Evolutionary conservation across 331 rosid genomes (phyloP), one percentile per base, ranked within the genome.

Genomic region (Arachis monticola): DNA sequence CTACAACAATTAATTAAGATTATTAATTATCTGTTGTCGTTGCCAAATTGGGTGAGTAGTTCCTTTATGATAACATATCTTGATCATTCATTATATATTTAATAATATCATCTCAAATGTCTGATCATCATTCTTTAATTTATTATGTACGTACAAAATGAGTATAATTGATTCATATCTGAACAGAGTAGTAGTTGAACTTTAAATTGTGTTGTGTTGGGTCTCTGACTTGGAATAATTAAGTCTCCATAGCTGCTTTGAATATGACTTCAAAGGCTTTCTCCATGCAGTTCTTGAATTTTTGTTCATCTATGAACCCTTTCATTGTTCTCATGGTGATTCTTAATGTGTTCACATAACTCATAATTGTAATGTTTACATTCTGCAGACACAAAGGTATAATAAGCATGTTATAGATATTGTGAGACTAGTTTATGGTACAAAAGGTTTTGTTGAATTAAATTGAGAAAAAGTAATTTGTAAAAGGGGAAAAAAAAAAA

Each of bases 331-430:
- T 67, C 38, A 87, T 22, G 41, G 84, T 67, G 69, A 90, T 14
- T 66, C 83, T 84, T 52, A 90, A 7, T 10, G 53, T 50, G 56
- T 70, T 82, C 88, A 82, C 85, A 8, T 90, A 87, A 61, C 89
- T 90, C 46, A 84, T 42, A 3, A 87, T 27, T 30, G 92, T 17
- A 9, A 86, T 62, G 32, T 8, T 56, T 46, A 86, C 51, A 67
- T 83, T 82, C 91, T 90, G 87, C 71, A 79, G 60, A 9, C 63
- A 60, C 40, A 60, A 0, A 45, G 3, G 9, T 42, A 35, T 35
- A n/a, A n/a, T n/a, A 64, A 41, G 22, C 38, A 32, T 64, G 69
- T 69, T 69, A 2, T 35, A 2, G 40, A 35, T 32, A 32, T 32
- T 32, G 2, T 32, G 38, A 32, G 38, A 32, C 27, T 2, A 35